Evolutionary conservation across 441 rosid species (phyloP), one percentile per base, ranked within the genome.

Genomic region (Bruguiera hainesii): DNA sequence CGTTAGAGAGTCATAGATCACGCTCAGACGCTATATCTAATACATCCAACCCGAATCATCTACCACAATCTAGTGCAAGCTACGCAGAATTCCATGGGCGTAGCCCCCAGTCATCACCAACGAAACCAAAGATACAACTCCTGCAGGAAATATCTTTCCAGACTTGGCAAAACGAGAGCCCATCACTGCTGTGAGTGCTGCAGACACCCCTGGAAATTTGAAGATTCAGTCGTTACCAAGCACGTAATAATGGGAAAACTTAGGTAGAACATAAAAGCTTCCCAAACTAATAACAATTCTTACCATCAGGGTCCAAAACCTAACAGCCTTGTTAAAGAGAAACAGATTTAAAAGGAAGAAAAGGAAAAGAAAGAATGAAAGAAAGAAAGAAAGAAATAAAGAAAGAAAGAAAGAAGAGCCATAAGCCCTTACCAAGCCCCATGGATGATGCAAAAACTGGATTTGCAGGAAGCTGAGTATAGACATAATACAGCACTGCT

Each of bases 31-130:
- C 71, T 21, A 30, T 42, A 30, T 42, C 39, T 46, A 0, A 25
- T 50, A 28, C 13, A 29, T 33, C 35, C n/a, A 42, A 20, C 16
- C 21, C 10, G 3, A 26, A 10, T 13, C 31, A 64, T 26, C 35
- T 9, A 26, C 61, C 31, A 61, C 16, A 60, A 50, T 72, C 78
- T 67, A 90, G 76, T 80, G 92, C 67, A 72, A 64, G 67, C 87
- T 82, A 7, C 91, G 96, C 77, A 86, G 49, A 76, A 93, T 82
- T 63, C 97, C 96, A 58, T 87, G 90, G 7, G 89, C 60, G 79
- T 89, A 93, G 56, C 97, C 97, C 18, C 85, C 97, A 15, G 95
- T 76, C 97, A 93, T 93, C 60, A 86, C 78, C 10, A 93, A 75
- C 1, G 97, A 93, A 55, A 89, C 75, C 0, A 93, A 76, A 16